Evolutionary conservation across 768 basidiomycete genomes (phyloP), one percentile per base, ranked within the genome.

Genomic region (Filobasidium wieringae): DNA sequence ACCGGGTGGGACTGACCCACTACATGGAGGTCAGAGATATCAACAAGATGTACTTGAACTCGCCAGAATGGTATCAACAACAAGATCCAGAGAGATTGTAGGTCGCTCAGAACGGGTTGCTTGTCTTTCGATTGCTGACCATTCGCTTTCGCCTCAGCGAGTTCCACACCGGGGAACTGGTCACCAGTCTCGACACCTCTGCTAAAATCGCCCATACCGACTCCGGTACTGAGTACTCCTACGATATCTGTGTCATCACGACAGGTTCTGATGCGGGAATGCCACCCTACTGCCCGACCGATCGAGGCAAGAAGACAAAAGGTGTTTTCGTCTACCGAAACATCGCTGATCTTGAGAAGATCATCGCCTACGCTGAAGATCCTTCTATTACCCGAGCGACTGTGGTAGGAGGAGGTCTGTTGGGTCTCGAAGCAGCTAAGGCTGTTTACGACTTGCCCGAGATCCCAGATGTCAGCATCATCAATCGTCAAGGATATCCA

Each of bases 401-500:
- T 1, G 79, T 86, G 2, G 77, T 87, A 14, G 85, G 85, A 19
- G 85, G 85, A 8, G 85, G 84, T 8, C 69, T 87, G 11, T 78
- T 86, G 17, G 85, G 84, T 11, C 74, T 87, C 31, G 85, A 86
- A 72, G 84, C 85, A 2, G 85, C 84, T 2, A 86, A 86, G 65
- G 85, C 84, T 0, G 76, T 80, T 7, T 80, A 80, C 63, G 85
- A 86, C 68, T 72, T 84, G 58, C 73, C 71, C 24, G 74, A 76
- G 0, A 74, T 81, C 54, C 70, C 73, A 8, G 68, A 79, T 40
- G 82, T 81, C 12, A 72, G 77, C 30, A 82, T 82, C 61, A 68
- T 82, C 29, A 80, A 81, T 62, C 77, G 82, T 3, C 76, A 77
- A 56, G 72, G 66, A 0, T 81, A 77, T 64, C 80, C 82, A 0